Conservation (phyloP, 176 grass and related monocot genomes). For the Coix lacrymajobi region DNA sequence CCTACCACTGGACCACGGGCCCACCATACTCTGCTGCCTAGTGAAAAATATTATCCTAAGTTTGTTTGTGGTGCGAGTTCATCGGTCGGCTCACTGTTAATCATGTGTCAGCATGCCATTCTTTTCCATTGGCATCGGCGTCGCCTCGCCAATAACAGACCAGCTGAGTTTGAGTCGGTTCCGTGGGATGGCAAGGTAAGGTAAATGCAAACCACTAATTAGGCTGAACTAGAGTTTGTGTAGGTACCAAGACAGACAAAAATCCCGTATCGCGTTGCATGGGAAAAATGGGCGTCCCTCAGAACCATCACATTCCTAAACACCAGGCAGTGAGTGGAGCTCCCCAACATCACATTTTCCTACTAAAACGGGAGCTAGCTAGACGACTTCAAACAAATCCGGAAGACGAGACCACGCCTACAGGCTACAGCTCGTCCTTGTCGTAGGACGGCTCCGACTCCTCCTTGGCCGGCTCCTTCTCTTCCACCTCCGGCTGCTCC, state of each 20-base stretch:
- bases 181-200: background rate
- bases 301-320: slow-evolving; percentile 23
- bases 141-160: too few species aligned
- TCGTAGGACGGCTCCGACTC: slow-evolving; percentile 29
- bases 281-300: slow-evolving; percentile 40
- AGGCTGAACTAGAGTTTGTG: background rate
- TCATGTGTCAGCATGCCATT: too few species aligned
- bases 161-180: too few species aligned
- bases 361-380: slow-evolving; percentile 1
- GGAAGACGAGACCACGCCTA: slow-evolving; percentile 2
- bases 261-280: slow-evolving; percentile 17
- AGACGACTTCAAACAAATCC: background rate
- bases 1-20: too few species aligned
- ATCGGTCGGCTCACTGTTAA: too few species aligned
- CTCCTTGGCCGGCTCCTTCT: slow-evolving; percentile 45
- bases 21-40: too few species aligned
- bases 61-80: too few species aligned
- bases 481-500: slow-evolving; percentile 57
- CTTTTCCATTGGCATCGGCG: too few species aligned
- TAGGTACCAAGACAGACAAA: slow-evolving; percentile 32
- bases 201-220: background rate
- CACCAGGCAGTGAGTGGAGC: background rate
- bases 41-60: too few species aligned
- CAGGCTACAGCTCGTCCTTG: slow-evolving; percentile 91
- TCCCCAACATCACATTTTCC: background rate